phyloP scores from a whole-genome alignment of 108 stramenopile genomes.

The Craspedostauros australis region DNA sequence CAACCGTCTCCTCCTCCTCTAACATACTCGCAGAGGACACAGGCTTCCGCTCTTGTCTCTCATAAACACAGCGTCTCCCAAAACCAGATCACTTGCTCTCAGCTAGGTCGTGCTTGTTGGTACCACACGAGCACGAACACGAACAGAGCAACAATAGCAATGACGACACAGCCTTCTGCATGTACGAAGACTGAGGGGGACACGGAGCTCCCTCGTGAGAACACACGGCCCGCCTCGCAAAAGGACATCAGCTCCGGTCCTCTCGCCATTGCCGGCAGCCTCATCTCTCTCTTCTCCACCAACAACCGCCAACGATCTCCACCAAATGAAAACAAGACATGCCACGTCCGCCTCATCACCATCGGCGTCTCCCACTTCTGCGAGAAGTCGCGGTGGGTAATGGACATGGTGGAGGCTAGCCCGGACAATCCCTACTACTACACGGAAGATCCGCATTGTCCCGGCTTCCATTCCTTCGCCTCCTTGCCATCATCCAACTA shows the following conservation, averaged over 20 bases:
- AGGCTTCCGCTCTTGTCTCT: too few relatives aligned
- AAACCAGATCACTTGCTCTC: too few relatives aligned
- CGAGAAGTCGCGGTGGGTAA: constrained; percentile 27
- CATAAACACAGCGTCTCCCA: too few relatives aligned
- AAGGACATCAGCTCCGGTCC: constrained; percentile 3
- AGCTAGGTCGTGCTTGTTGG: too few relatives aligned
- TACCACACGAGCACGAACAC: too few relatives aligned
- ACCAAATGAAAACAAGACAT: constrained; percentile 5
- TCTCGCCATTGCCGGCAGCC: constrained; percentile 2
- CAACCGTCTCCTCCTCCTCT: too few relatives aligned
- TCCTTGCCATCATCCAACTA: constrained; percentile 3
- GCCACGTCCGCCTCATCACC: constrained; percentile 13
- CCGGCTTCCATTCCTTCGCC: constrained; percentile 13
- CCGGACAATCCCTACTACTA: constrained; percentile 17
- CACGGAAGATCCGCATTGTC: constrained; percentile 32
- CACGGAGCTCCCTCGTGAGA: constrained; percentile 1
- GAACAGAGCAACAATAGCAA: constrained; percentile 1
- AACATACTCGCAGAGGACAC: too few relatives aligned
- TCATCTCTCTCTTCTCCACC: constrained; percentile 5
- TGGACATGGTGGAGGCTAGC: constrained; percentile 23
- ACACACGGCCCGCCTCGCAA: neutral
- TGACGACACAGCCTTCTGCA: too few relatives aligned
- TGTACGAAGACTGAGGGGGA: too few relatives aligned
- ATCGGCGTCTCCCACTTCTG: constrained; percentile 19
- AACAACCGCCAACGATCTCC: constrained; percentile 6